Evolutionary conservation across 805 yeast genomes (phyloP).

Genomic region (Trichomonascus vanleenenianus): DNA sequence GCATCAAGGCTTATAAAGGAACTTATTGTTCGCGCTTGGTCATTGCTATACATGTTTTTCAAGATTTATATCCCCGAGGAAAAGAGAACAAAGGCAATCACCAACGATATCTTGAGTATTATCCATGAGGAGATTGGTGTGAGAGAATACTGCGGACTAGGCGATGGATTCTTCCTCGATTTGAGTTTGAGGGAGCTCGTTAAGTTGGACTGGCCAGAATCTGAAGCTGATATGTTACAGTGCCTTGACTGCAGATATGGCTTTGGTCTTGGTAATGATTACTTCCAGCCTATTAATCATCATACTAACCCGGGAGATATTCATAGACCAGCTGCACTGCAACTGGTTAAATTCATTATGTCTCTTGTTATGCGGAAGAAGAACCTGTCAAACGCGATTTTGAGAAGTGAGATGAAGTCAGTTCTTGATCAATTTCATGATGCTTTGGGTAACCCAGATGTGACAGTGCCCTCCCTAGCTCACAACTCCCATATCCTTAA

Average conservation of each 20-base stretch:
- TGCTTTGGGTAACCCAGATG: constrained; percentile 57
- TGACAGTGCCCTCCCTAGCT: constrained; percentile 19
- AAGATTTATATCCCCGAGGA: constrained; percentile 20
- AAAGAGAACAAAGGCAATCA: constrained; percentile 13
- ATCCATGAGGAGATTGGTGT: constrained; percentile 71
- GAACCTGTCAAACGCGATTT: constrained; percentile 51
- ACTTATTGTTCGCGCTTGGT: constrained; percentile 29
- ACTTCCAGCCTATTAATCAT: constrained; percentile 62
- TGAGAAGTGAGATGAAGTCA: constrained; percentile 64
- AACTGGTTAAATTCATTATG: constrained; percentile 42
- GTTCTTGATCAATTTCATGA: constrained; percentile 66
- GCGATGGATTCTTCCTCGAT: constrained; percentile 53
- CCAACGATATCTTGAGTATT: constrained; percentile 44
- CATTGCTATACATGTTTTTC: constrained; percentile 34
- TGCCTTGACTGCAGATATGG: constrained; percentile 74
- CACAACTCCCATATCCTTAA: constrained; percentile 36
- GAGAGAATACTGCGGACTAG: constrained; percentile 58
- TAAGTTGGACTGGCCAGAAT: constrained; percentile 33
- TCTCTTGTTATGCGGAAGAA: constrained; percentile 47
- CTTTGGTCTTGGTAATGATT: constrained; percentile 49
- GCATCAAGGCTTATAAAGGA: constrained; percentile 25
- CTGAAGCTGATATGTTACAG: constrained; percentile 69
- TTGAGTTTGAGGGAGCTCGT: constrained; percentile 50
- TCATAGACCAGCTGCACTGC: constrained; percentile 33
- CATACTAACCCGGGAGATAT: constrained; percentile 37